A percentile compares a stretch with the other conserved stretches of the same genome.
phyloP scores from a whole-genome alignment of 345 rosid genomes.

The Populus davidiana region DNA sequence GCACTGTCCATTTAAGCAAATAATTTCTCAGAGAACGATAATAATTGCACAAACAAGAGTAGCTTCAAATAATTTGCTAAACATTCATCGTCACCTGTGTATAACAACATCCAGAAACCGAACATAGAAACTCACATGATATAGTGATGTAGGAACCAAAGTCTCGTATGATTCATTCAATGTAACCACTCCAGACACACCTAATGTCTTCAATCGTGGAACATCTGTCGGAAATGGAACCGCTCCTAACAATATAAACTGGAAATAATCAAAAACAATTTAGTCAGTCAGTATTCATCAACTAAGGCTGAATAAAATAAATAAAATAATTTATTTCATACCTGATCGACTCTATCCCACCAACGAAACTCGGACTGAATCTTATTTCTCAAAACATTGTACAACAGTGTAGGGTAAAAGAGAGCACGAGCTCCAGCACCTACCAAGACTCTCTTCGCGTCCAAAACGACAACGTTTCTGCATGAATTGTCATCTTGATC shows the following conservation, averaged over 20 bases:
- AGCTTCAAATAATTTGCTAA: background rate
- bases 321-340: background rate
- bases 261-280: background rate
- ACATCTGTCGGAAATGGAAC: slow-evolving; percentile 91
- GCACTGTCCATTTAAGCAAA: background rate
- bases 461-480: slow-evolving; percentile 1
- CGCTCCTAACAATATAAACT: slow-evolving; percentile 78
- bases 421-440: slow-evolving; percentile 67
- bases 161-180: slow-evolving; percentile 82
- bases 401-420: slow-evolving; percentile 64
- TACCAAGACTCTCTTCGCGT: slow-evolving; percentile 53
- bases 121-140: slow-evolving; percentile 41
- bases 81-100: background rate
- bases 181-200: slow-evolving; percentile 79
- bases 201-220: slow-evolving; percentile 60
- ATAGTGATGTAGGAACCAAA: slow-evolving; percentile 69
- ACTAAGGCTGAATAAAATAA: background rate
- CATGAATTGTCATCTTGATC: background rate
- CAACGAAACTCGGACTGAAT: slow-evolving; percentile 61
- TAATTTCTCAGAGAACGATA: background rate
- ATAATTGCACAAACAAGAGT: background rate
- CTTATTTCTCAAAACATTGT: slow-evolving; percentile 59
- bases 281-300: background rate
- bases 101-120: background rate
- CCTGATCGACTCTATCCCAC: slow-evolving; percentile 74